Percentiles rank a stretch among this genome's conserved stretches.
Conservation (phyloP, 2,329 filamentous ascomycete genomes). For the Arthroderma uncinatum region DNA sequence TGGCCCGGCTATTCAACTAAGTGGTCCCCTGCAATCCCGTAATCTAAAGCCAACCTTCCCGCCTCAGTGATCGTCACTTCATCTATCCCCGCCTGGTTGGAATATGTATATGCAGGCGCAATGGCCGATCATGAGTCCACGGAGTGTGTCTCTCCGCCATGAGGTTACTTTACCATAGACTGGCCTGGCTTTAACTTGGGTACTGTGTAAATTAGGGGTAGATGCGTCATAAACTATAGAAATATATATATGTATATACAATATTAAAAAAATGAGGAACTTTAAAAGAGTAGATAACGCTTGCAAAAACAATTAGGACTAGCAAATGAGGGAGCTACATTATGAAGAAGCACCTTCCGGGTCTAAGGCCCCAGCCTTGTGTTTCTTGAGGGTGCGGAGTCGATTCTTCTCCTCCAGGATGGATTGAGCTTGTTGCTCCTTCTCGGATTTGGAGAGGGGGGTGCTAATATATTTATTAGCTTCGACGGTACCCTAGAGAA, state of each 20-base stretch:
- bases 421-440: conserved; percentile 13
- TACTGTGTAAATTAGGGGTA: no score
- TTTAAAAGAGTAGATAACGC: neutral
- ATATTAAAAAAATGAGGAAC: neutral
- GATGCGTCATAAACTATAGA: no score
- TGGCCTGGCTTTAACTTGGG: no score
- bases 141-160: neutral
- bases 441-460: conserved; percentile 16
- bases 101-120: neutral
- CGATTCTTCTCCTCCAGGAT: conserved; percentile 13
- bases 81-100: neutral
- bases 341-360: neutral
- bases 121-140: neutral
- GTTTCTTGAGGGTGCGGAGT: neutral
- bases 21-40: no score
- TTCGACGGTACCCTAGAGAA: conserved; percentile 19
- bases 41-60: neutral
- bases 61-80: neutral
- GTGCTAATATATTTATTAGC: conserved; percentile 19
- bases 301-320: neutral
- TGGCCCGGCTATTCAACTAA: no score
- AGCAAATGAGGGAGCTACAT: neutral
- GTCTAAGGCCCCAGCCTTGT: neutral
- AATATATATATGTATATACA: no score
- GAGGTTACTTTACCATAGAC: neutral